Evolutionary conservation across 192 early-diverging fungal genomes (phyloP), one percentile per base, ranked within the genome.

Genomic region (Rhizophlyctis rosea): DNA sequence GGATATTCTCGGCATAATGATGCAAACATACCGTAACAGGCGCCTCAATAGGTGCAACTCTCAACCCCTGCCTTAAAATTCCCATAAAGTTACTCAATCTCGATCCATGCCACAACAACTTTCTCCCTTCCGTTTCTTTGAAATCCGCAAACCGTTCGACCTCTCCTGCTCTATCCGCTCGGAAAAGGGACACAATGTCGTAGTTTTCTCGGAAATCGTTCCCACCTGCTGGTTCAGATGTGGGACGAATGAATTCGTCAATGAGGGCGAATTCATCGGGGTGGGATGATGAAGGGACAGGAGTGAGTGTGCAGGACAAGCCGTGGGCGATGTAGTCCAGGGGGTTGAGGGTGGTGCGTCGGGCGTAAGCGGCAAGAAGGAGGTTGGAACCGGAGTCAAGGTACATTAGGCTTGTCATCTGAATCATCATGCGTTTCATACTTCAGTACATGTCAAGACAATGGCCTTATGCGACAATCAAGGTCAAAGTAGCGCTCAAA

Each of bases 71-170:
- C 44, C 74, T 79, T 32, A 87, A 60, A 60, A 88, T 88, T 53
- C 87, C 85, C 13, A 81, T 64, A 68, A 84, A 84, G 62, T 91
- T 91, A 16, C 79, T 79, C 18, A 83, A 70, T 59, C n/a, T 72
- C 33, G 51, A 65, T 3, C 74, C 74, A 51, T 76, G 74, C 56
- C 71, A 76, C 14, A 76, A 48, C 24, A 76, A 32, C 50, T 53
- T 76, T 56, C 51, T 62, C 31, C 59, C 86, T 78, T 2, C 73
- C 73, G 48, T 78, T 24, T 25, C 86, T 67, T n/a, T 81, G 68
- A 50, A 80, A 4, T 57, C 56, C 62, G 59, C 60, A 82, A 88
- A 50, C 75, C 67, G 18, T 77, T 76, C 25, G 67, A 27, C 16
- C 80, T 76, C 62, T 72, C 83, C 52, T 74, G 23, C 59, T 3